Percentiles rank a stretch among this genome's conserved stretches.
Evolutionary conservation across 306 rosid species (phyloP).

Genomic region (Casuarina cunninghamiana): DNA sequence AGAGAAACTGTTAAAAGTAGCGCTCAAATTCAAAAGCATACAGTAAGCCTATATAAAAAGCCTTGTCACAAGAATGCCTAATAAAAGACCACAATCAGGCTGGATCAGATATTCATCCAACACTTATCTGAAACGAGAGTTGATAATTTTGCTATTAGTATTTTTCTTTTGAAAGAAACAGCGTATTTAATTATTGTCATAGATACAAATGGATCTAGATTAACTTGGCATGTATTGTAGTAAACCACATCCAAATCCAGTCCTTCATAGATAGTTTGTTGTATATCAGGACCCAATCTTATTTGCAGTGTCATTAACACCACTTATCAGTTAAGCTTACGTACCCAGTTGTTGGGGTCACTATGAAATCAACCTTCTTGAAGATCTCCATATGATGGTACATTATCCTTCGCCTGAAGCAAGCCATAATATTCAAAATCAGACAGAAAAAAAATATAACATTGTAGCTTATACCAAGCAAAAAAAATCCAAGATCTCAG

Average conservation of each 20-base stretch:
- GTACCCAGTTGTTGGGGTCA: slow-evolving; percentile 99
- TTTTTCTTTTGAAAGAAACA: neutral
- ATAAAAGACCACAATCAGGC: neutral
- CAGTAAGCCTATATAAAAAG: neutral
- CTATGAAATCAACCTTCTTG: slow-evolving; percentile 86
- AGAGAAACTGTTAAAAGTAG: neutral
- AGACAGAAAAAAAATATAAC: neutral
- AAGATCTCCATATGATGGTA: slow-evolving; percentile 85
- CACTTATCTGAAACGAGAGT: neutral
- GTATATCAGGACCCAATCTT: neutral
- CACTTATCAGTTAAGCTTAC: slow-evolving; percentile 21
- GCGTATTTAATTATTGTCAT: neutral
- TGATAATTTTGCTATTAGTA: neutral
- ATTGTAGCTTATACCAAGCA: slow-evolving; percentile 6
- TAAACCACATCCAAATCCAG: neutral
- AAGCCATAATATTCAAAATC: slow-evolving; percentile 21
- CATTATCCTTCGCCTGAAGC: slow-evolving; percentile 88
- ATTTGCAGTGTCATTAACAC: slow-evolving; percentile 20
- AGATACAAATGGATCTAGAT: neutral
- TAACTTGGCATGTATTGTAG: neutral
- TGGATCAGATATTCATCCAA: neutral
- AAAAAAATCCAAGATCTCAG: neutral
- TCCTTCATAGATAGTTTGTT: neutral
- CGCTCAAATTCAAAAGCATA: neutral
- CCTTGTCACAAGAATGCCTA: neutral